Conservation (phyloP, 805 yeast species). For the Huiozyma sinensis region DNA sequence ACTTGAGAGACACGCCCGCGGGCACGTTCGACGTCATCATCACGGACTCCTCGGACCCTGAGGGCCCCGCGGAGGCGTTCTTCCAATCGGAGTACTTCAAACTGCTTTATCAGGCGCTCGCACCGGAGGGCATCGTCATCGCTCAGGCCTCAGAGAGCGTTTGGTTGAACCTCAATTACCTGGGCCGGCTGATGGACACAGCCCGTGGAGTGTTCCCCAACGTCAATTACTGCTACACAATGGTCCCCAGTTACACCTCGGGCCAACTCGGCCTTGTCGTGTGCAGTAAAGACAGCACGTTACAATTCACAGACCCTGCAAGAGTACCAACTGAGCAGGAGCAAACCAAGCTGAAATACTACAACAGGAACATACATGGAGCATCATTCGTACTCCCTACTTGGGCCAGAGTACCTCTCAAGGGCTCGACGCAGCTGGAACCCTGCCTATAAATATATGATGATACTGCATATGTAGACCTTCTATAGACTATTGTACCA, state of each 20-base stretch:
- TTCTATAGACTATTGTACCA: too few relatives aligned
- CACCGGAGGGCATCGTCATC: slow-evolving; percentile 53
- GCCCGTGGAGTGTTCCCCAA: slow-evolving; percentile 48
- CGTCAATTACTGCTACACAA: slow-evolving; percentile 62
- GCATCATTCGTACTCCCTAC: slow-evolving; percentile 71
- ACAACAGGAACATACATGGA: slow-evolving; percentile 53
- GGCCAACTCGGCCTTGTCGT: slow-evolving; percentile 78
- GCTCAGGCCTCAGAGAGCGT: slow-evolving; percentile 72
- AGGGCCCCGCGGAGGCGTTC: slow-evolving; percentile 88
- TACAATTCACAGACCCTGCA: slow-evolving; percentile 40
- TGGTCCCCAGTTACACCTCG: slow-evolving; percentile 80
- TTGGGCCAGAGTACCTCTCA: slow-evolving; percentile 41
- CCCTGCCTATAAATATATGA: too few relatives aligned
- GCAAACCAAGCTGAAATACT: slow-evolving; percentile 45
- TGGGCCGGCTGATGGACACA: slow-evolving; percentile 37
- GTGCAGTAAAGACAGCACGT: slow-evolving; percentile 45
- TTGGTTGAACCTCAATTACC: slow-evolving; percentile 55
- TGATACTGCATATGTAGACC: too few relatives aligned
- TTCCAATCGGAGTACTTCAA: slow-evolving; percentile 71
- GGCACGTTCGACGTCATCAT: slow-evolving; percentile 63
- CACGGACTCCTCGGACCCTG: slow-evolving; percentile 91
- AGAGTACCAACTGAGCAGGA: slow-evolving; percentile 42
- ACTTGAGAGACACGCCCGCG: slow-evolving; percentile 34
- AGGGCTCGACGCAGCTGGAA: too few relatives aligned
- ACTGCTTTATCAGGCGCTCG: slow-evolving; percentile 52